Evolutionary conservation across 495 filamentous ascomycete species (phyloP), one percentile per base, ranked within the genome.

Genomic region (Neurospora sp.): DNA sequence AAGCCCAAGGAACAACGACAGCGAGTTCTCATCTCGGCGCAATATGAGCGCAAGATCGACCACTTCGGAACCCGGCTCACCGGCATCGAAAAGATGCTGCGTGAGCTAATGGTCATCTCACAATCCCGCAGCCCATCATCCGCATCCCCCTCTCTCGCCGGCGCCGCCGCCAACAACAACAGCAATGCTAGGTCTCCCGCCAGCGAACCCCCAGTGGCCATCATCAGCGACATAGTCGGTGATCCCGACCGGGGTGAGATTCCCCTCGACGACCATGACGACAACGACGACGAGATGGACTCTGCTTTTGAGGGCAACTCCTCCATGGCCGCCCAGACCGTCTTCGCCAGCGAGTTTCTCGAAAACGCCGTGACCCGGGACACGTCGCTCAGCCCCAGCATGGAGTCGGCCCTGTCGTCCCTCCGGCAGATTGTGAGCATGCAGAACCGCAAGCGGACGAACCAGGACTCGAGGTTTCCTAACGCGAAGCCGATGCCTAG

Each of bases 21-120:
- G 75, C 82, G 90, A 39, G 88, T 92, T 8, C 78, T 91, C 59
- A 91, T 92, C 71, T 91, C 89, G 4, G 87, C 87, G 74, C 87
- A 91, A 83, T 92, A 92, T 78, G 90, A 92, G 79, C 85, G 83
- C 73, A 92, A 92, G 79, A 90, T 92, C 68, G 90, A 91, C 75
- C 78, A 85, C 39, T 90, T 92, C 69, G 89, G 90, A 74, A 82
- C 87, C 59, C 88, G 89, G 5, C 85, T 92, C 8, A 85, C 82
- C 3, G 82, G 83, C 45, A 91, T 92, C 71, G 90, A 86, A 75
- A 73, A 80, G 27, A 81, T 87, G 71, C 82, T 91, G 2, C 82
- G 81, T 31, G 81, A 80, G 44, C 71, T 86, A 69, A 75, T 81
- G 35, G 69, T 80, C 65, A 61, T 81, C 77, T 22, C 71, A 78